Percentiles rank a stretch among this genome's conserved stretches.
Evolutionary conservation across 805 yeast species (phyloP).

Genomic region (Nakazawaea populi): DNA sequence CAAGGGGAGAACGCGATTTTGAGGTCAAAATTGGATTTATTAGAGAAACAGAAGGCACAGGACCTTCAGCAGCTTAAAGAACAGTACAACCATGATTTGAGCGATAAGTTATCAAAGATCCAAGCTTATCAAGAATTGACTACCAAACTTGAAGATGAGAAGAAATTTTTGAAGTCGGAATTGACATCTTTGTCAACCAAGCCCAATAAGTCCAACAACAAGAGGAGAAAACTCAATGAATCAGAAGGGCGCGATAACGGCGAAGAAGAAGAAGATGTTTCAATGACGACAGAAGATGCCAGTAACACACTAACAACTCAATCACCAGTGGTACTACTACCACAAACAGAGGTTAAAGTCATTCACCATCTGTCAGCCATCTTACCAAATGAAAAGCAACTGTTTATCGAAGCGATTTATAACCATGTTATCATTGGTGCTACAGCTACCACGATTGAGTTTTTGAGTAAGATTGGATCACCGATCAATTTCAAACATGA

Average conservation of each 20-base stretch:
- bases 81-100: constrained; percentile 15
- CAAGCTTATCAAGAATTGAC: constrained; percentile 26
- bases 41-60: constrained; percentile 29
- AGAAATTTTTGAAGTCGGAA: constrained; percentile 47
- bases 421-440: constrained; percentile 31
- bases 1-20: constrained; percentile 81
- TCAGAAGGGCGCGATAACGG: not conserved
- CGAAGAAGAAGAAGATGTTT: constrained; percentile 10
- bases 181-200: constrained; percentile 26
- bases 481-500: constrained; percentile 19
- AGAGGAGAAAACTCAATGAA: constrained; percentile 18
- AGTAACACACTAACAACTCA: not conserved
- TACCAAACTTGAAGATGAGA: constrained; percentile 45
- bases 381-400: constrained; percentile 31
- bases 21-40: constrained; percentile 52
- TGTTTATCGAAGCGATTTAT: constrained; percentile 30
- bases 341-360: constrained; percentile 13
- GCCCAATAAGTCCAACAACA: constrained; percentile 15
- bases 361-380: constrained; percentile 22
- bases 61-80: constrained; percentile 34
- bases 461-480: constrained; percentile 27
- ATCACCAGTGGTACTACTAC: not conserved
- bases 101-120: constrained; percentile 19
- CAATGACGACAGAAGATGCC: constrained; percentile 1
- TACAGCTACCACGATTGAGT: constrained; percentile 24